Evolutionary conservation across 2,329 filamentous ascomycete species (phyloP).

Genomic region (Talaromyces amestolkiae): DNA sequence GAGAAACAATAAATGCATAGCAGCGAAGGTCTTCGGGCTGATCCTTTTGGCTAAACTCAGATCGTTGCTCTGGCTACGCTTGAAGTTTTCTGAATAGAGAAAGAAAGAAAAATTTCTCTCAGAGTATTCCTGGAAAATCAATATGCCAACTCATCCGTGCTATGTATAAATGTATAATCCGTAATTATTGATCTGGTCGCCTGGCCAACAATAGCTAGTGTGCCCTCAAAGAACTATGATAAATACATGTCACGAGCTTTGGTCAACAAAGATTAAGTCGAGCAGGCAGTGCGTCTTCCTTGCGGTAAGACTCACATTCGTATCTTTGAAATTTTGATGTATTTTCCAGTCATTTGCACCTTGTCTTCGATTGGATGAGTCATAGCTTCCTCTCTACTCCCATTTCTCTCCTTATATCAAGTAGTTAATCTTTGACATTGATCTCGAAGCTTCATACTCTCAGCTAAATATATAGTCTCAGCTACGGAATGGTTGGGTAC

Average conservation of each 20-base stretch:
- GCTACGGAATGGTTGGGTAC: not conserved
- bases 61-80: too few species aligned
- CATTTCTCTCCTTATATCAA: not conserved
- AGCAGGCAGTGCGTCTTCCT: not conserved
- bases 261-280: not conserved
- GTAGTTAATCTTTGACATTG: not conserved
- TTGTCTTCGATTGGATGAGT: not conserved
- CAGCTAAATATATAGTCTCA: not conserved
- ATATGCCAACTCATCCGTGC: not conserved
- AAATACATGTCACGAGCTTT: not conserved
- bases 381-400: not conserved
- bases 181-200: not conserved
- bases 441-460: not conserved
- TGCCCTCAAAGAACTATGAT: not conserved
- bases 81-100: too few species aligned
- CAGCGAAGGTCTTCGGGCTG: not conserved
- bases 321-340: not conserved
- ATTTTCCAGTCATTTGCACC: too few species aligned
- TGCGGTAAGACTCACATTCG: not conserved
- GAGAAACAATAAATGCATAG: not conserved
- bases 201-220: not conserved
- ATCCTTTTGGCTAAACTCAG: not conserved
- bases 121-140: not conserved
- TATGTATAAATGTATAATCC: not conserved
- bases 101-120: too few species aligned